Conservation (phyloP, 176 grass and related monocot species). For the Saccharum spontaneum region DNA sequence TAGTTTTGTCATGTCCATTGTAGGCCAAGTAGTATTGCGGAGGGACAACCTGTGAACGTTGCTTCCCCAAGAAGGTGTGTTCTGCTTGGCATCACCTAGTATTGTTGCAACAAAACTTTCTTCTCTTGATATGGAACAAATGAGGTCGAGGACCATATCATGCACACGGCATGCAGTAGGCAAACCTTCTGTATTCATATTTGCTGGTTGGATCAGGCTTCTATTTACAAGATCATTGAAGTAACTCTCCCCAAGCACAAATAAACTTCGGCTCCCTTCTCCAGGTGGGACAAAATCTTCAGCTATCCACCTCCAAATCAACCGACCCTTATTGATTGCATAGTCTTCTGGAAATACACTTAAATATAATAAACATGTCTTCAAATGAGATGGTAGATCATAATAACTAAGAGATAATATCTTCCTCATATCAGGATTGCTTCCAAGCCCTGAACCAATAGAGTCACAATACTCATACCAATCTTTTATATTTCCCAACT, state of each 20-base stretch:
- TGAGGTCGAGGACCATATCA: not conserved
- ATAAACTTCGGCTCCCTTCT: not conserved
- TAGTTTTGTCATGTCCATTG: not conserved
- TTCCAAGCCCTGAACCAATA: not conserved
- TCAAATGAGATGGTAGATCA: not conserved
- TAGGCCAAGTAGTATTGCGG: not conserved
- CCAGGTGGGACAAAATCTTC: not conserved
- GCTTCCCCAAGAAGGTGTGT: not conserved
- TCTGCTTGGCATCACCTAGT: not conserved
- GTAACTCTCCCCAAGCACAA: not conserved
- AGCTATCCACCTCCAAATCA: not conserved
- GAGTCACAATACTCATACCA: not conserved
- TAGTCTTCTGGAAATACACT: not conserved
- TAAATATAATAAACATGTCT: not conserved
- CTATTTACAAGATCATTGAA: not conserved
- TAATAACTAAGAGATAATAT: not conserved
- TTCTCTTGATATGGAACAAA: not conserved
- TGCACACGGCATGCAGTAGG: not conserved
- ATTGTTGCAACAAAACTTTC: not conserved
- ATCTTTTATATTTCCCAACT: not conserved
- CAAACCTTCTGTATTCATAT: accelerated
- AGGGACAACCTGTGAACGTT: not conserved
- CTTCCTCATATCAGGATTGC: not conserved
- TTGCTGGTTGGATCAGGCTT: not conserved
- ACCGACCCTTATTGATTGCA: accelerated